Evolutionary conservation across 345 rosid species (phyloP), one percentile per base, ranked within the genome.

Genomic region (Brassica nigra): DNA sequence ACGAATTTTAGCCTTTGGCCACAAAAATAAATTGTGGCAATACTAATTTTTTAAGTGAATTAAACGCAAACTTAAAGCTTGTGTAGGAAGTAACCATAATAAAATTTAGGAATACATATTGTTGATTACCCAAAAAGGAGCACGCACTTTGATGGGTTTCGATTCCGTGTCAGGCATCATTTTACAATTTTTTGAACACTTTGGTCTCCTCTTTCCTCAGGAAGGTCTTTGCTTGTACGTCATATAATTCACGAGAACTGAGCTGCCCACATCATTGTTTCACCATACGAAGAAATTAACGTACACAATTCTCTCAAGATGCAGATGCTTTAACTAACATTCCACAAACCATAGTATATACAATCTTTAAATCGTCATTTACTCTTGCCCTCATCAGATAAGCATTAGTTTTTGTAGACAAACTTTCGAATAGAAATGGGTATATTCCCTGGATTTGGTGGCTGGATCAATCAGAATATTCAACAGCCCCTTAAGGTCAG

Each of bases 381-480:
- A 3, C 29, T 28, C 37, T 61, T 52, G 36, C 4, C 42, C 42
- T 33, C 11, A 75, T 49, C 2, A 63, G 29, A 15, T 30, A 16
- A 54, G 39, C 4, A 36, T 36, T 3, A 2, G 57, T 33, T 52
- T 47, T 66, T n/a, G 47, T 1, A 39, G 57, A 14, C 73, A 6
- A 58, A 7, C 9, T 4, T 16, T 28, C 15, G 2, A 5, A 39
- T 12, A 12, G n/a, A 68, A 59, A 76, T 68, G 68, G 59, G 47
- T 8, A 1, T 77, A 0, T 63, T 63, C 55, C 36, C 44, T 52
- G 14, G 39, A 20, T 49, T 77, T 47, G 5, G 14, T 70, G 42
- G 1, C 8, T 77, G 65, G 81, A 77, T 62, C 39, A 49, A 52
- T 62, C 81, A 70, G 39, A 77, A 70, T 63, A n/a, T 10, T 54